Percentiles rank a stretch among this genome's conserved stretches.
Evolutionary conservation across 225 moss, liverwort and hornwort species (phyloP).

Genomic region (Pleurozium schreberi): DNA sequence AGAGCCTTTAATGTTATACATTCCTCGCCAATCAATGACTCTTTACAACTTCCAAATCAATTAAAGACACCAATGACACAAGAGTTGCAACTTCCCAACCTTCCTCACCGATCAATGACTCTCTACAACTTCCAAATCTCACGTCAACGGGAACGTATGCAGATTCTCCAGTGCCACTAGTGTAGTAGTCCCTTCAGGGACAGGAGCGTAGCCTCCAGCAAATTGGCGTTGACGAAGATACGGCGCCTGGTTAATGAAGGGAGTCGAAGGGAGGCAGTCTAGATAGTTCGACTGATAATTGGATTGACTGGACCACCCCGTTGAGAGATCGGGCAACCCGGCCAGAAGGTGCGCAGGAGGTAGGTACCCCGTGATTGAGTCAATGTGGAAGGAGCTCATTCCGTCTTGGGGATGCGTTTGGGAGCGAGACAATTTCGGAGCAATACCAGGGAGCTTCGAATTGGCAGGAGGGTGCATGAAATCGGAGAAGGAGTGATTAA

Average conservation of each 20-base stretch:
- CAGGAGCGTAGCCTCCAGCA: not conserved
- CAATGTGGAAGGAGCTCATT: not conserved
- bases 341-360: not conserved
- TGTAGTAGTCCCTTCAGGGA: not conserved
- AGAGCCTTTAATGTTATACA: accelerated
- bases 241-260: not conserved
- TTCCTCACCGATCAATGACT: not conserved
- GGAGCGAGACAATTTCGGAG: not conserved
- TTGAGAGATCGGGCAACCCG: constrained; percentile 5
- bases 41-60: accelerated
- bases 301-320: constrained; percentile 18
- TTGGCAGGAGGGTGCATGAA: not conserved
- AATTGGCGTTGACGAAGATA: constrained; percentile 18
- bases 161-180: constrained; percentile 27
- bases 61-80: not conserved
- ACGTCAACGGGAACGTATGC: constrained; percentile 17
- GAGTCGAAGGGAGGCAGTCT: not conserved
- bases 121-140: not conserved
- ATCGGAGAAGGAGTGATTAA: constrained; percentile 1
- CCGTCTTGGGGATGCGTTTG: not conserved
- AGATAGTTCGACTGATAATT: constrained; percentile 4
- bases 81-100: not conserved
- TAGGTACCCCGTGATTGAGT: not conserved
- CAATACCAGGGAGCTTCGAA: not conserved
- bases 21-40: not conserved